Percentiles rank a stretch among this genome's conserved stretches.
phyloP scores from a whole-genome alignment of 2,329 filamentous ascomycete genomes.

The Diaporthe caulivora region DNA sequence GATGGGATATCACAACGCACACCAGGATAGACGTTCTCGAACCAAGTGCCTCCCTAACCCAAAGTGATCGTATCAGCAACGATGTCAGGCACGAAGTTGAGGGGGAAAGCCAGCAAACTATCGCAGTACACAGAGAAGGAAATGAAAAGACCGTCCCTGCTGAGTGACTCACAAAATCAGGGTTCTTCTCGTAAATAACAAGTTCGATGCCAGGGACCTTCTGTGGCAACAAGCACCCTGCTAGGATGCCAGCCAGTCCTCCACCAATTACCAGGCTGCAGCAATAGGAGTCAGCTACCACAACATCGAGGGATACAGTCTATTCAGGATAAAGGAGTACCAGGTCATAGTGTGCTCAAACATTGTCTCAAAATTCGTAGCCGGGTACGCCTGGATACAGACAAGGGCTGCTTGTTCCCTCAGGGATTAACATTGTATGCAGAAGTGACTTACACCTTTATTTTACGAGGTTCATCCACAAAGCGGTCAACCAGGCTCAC shows the following conservation, averaged over 20 bases:
- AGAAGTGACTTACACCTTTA: slow-evolving; percentile 56
- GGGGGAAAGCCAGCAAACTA: background rate
- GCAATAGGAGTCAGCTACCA: no score
- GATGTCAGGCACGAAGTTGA: background rate
- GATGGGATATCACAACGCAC: slow-evolving; percentile 78
- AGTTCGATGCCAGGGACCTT: slow-evolving; percentile 78
- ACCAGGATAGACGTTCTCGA: slow-evolving; percentile 70
- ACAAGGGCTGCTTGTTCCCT: no score
- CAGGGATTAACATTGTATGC: no score
- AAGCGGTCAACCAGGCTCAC: slow-evolving; percentile 52
- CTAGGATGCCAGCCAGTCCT: slow-evolving; percentile 72
- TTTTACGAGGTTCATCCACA: slow-evolving; percentile 60
- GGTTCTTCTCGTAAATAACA: slow-evolving; percentile 76
- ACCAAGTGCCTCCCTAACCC: slow-evolving; percentile 63
- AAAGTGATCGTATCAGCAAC: slow-evolving; percentile 20
- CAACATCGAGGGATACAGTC: no score
- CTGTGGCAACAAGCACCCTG: slow-evolving; percentile 74
- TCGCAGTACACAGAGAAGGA: background rate
- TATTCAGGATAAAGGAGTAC: no score
- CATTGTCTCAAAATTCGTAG: no score
- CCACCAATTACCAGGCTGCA: slow-evolving; percentile 69
- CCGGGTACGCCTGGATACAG: no score
- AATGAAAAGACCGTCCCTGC: background rate
- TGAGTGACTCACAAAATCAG: slow-evolving; percentile 67
- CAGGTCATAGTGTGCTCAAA: no score